Conservation (phyloP, 768 basidiomycete genomes). For the Suillus subalutaceus region DNA sequence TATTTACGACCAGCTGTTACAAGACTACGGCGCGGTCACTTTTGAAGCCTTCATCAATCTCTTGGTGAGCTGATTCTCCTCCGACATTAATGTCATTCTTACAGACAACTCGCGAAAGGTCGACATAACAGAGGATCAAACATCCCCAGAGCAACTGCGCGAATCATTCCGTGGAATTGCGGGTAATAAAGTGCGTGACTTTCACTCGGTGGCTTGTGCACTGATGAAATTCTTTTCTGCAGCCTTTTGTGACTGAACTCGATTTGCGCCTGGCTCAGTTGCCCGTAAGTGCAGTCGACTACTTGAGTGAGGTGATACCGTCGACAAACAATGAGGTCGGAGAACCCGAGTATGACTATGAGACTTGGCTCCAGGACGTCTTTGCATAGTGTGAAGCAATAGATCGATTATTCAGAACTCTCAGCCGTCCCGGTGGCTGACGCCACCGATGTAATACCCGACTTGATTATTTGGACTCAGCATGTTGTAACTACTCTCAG, state of each 20-base stretch:
- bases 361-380: constrained; percentile 79
- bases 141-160: constrained; percentile 87
- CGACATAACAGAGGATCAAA: constrained; percentile 95
- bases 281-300: constrained; percentile 74
- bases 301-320: constrained; percentile 85
- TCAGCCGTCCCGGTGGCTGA: not conserved
- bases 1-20: constrained; percentile 78
- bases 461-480: not conserved
- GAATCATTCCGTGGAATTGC: constrained; percentile 94
- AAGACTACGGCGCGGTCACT: constrained; percentile 85
- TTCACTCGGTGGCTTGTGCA: not conserved
- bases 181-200: constrained; percentile 71
- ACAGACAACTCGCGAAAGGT: constrained; percentile 53
- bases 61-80: constrained; percentile 53
- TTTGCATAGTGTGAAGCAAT: constrained; percentile 50
- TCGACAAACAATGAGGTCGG: constrained; percentile 49
- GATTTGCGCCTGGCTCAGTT: constrained; percentile 87
- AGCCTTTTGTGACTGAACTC: constrained; percentile 93
- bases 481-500: not conserved
- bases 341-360: constrained; percentile 79
- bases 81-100: constrained; percentile 1
- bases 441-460: not conserved
- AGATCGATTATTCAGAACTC: not conserved
- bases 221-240: constrained; percentile 19
- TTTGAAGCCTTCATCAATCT: constrained; percentile 96